Percentiles rank a stretch among this genome's conserved stretches.
These are phyloP conservation scores for Penicillium angulare DNA, from an alignment of 495 filamentous ascomycete species.

Conservation along the genomic window DNA sequence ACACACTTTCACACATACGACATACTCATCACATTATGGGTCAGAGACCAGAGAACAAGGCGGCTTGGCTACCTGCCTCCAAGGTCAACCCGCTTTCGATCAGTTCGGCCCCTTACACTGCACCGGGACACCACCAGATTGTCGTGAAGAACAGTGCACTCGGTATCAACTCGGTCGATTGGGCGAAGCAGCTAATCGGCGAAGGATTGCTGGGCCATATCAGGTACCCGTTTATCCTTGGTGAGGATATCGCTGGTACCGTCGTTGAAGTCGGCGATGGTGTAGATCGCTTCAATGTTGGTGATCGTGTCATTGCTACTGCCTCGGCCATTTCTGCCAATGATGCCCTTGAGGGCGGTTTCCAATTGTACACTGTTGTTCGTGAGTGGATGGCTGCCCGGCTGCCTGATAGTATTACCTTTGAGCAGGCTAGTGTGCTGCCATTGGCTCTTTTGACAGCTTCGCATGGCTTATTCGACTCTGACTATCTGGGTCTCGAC, in stretches of 20 bases:
- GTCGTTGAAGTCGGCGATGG: constrained; percentile 49
- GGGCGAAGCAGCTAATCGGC: constrained; percentile 36
- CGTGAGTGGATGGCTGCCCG: constrained; percentile 19
- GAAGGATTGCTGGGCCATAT: constrained; percentile 16
- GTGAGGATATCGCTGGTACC: constrained; percentile 54
- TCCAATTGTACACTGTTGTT: constrained; percentile 41
- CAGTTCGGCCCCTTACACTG: not conserved
- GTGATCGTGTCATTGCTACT: constrained; percentile 20
- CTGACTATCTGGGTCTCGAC: constrained; percentile 40
- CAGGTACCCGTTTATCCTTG: constrained; percentile 50
- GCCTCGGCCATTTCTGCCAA: constrained; percentile 6
- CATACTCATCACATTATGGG: too few relatives aligned
- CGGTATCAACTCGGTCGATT: constrained; percentile 51
- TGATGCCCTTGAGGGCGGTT: constrained; percentile 14
- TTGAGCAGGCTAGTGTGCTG: constrained; percentile 42
- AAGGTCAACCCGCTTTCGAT: not conserved
- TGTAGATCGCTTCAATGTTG: constrained; percentile 13
- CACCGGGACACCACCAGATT: constrained; percentile 18
- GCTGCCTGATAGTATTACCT: constrained; percentile 26
- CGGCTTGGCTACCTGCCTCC: constrained; percentile 5
- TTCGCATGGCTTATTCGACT: constrained; percentile 50
- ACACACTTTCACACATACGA: too few relatives aligned
- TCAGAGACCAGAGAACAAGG: constrained; percentile 5
- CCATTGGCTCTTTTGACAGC: constrained; percentile 52
- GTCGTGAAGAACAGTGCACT: constrained; percentile 42